Base-by-base conservation (phyloP, 2,329 filamentous ascomycete species). In the Pseudogymnoascus sp. region DNA sequence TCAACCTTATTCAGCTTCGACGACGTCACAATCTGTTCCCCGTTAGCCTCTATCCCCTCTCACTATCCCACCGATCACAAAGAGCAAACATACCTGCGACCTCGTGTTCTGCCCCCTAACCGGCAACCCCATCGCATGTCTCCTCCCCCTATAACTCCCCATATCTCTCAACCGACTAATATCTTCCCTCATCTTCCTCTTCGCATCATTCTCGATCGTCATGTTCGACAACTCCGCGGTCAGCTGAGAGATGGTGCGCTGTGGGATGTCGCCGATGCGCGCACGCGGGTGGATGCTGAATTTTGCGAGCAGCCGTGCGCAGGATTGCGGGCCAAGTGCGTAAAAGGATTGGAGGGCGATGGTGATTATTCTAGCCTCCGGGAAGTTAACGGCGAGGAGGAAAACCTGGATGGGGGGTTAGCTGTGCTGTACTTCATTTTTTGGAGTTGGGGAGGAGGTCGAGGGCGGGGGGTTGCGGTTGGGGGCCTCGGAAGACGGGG, bases 111-210 rank as follows among this genome's bases (percentile, higher is more conserved):
- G 95, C 69, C 95, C 95, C 69, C 95, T 84, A 62, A 95, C 93
- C 3, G 95, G 95, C 78, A 97, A 77, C 66, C 88, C 86, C 88
- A 97, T 93, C 64, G 93, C 93, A 80, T 99, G 95, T 69, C 95
- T 81, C 75, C 90, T 87, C 68, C 95, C 95, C 62, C 95, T 82
- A 74, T 96, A 96, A 3, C 88, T 87, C 60, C 93, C 93, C 80
- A 96, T 97, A 71, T 97, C 93, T 74, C 89, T 90, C 75, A 99
- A 72, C 65, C 93, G 81, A 73, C 82, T 82, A 69, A 99, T 96
- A 72, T 97, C 95, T 60, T 96, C 91, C 71, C 88, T 83, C 39
- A 97, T 78, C 65, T 90, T 79, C 73, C 89, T 84, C 71, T 86
- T 81, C 67, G 96, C 81, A 71, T 97, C 93, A 75, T 89, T 96